Evolutionary conservation across 495 filamentous ascomycete species (phyloP), one percentile per base, ranked within the genome.

Genomic region (Neurospora sp.): DNA sequence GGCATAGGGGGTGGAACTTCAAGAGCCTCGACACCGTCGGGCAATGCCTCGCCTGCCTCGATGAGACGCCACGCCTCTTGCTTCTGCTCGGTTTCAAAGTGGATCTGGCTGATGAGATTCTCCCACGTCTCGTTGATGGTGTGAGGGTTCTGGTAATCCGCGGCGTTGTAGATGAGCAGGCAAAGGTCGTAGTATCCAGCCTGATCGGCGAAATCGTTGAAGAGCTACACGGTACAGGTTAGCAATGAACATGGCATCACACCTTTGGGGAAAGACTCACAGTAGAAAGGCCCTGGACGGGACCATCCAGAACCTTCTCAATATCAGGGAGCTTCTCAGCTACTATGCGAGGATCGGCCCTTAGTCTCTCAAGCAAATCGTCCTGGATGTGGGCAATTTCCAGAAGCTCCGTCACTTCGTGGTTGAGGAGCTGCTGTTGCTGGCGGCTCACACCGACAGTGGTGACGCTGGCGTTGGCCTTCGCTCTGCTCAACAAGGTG

Each of bases 341-440:
- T 6, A 82, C 77, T 46, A 97, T 86, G 44, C 96, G 89, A 5
- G 80, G 73, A 76, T 98, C 95, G 42, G 86, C 87, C 79, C 87
- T 91, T 60, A 99, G 80, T 54, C 92, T 87, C 82, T 95, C 92
- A 69, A 98, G 84, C 38, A 98, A 80, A 76, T 98, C 96, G 77
- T 97, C 93, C 81, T 99, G 96, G 74, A 99, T 93, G 76, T 94
- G 95, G 23, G 95, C 95, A 39, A 98, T 88, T 76, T 98, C 96
- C 38, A 99, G 89, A 11, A 97, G 87, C 76, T 94, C 94, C 9
- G 91, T 90, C 31, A 97, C 90, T 71, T 94, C 90, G 73, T 95
- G 91, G 40, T 93, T 85, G 38, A 98, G 86, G 37, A 91, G 84
- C 77, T 96, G 93, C 73, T 93, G 90, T 49, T 88, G 85, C 76